Conservation (phyloP, 2,329 filamentous ascomycete species). For the Fusarium papillatum region DNA sequence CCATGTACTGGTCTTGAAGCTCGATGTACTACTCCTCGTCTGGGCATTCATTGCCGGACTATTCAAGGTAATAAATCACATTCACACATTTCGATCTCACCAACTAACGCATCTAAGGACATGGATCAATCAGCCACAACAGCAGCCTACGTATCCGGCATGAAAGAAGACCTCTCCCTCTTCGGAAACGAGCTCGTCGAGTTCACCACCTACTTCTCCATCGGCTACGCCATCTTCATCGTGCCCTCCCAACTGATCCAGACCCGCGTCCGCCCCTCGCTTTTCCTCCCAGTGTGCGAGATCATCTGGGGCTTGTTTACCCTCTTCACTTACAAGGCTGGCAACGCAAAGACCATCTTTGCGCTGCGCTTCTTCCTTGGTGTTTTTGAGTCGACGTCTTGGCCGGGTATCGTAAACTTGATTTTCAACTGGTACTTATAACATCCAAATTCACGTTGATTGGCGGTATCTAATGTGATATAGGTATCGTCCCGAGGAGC, state of each 20-base stretch:
- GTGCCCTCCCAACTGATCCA: slow-evolving; percentile 39
- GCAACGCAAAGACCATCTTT: slow-evolving; percentile 31
- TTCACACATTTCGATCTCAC: neutral
- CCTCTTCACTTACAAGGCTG: slow-evolving; percentile 30
- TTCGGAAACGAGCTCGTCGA: slow-evolving; percentile 39
- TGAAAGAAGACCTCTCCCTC: slow-evolving; percentile 35
- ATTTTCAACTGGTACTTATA: slow-evolving; percentile 37
- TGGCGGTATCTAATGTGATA: neutral
- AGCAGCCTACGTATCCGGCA: slow-evolving; percentile 37
- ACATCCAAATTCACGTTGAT: neutral
- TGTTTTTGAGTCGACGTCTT: slow-evolving; percentile 40
- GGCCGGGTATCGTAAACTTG: slow-evolving; percentile 39
- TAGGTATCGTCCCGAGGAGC: slow-evolving; percentile 37
- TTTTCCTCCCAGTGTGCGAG: slow-evolving; percentile 37
- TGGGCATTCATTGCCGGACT: slow-evolving; percentile 41
- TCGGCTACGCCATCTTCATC: slow-evolving; percentile 40
- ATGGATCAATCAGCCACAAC: slow-evolving; percentile 41
- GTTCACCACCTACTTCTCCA: slow-evolving; percentile 43
- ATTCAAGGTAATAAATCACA: slow-evolving; percentile 6
- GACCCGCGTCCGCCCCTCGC: slow-evolving; percentile 36
- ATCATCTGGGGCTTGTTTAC: slow-evolving; percentile 40
- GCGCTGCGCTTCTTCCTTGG: slow-evolving; percentile 38
- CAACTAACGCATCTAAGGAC: slow-evolving; percentile 12
- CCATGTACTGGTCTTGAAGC: slow-evolving; percentile 46
- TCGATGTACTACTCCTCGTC: slow-evolving; percentile 43